Evolutionary conservation across 225 moss, liverwort and hornwort genomes (phyloP).

Genomic region (Marchantia paleacea): DNA sequence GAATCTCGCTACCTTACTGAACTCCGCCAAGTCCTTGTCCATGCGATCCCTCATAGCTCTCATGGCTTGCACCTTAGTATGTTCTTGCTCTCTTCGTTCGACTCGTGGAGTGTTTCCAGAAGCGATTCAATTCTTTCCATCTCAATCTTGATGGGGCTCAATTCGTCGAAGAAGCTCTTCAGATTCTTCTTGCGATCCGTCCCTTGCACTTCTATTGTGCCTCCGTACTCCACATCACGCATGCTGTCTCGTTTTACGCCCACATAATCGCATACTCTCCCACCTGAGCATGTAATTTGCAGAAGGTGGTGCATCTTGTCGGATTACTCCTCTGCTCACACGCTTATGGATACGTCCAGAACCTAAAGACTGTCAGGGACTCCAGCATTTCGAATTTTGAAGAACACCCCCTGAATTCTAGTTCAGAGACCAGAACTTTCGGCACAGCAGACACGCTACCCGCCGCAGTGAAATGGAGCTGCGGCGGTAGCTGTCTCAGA

Average conservation of each 20-base stretch:
- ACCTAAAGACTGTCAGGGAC: too few species aligned
- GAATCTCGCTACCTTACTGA: slow-evolving; percentile 32
- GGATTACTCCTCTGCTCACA: background rate
- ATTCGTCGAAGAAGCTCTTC: slow-evolving; percentile 33
- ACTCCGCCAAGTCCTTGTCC: slow-evolving; percentile 35
- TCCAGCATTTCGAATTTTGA: too few species aligned
- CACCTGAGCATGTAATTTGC: slow-evolving; percentile 27
- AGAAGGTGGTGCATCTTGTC: slow-evolving; percentile 37
- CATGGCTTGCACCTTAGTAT: slow-evolving; percentile 37
- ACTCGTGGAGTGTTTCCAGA: slow-evolving; percentile 29
- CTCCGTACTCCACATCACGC: slow-evolving; percentile 27
- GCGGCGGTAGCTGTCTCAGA: too few species aligned
- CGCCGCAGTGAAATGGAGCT: too few species aligned
- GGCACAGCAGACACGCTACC: too few species aligned
- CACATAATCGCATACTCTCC: slow-evolving; percentile 31
- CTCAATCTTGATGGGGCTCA: slow-evolving; percentile 33
- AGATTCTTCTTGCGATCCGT: slow-evolving; percentile 36
- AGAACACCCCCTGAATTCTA: too few species aligned
- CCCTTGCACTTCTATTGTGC: slow-evolving; percentile 31
- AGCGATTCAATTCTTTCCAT: slow-evolving; percentile 36
- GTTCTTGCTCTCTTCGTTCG: slow-evolving; percentile 38
- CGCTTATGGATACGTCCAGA: too few species aligned
- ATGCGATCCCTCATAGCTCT: slow-evolving; percentile 35
- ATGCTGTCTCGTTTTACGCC: slow-evolving; percentile 30
- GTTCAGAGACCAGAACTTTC: too few species aligned